Percentiles rank a stretch among this genome's conserved stretches.
Conservation (phyloP, 2,329 filamentous ascomycete species). For the Epichloe uncinata region DNA sequence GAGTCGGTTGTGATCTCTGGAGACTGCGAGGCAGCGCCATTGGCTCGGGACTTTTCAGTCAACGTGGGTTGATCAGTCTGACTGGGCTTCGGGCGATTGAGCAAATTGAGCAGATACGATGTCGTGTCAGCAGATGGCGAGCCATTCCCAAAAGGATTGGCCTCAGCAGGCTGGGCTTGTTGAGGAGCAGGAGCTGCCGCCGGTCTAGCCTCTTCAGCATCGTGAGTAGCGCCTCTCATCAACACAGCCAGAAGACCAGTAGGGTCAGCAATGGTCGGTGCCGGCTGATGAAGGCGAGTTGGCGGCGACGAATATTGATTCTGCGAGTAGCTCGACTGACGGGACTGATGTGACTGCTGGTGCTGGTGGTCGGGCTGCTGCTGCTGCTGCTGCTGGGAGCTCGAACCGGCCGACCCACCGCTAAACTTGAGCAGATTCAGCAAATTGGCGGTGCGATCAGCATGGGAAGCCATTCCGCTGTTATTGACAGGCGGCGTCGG, state of each 20-base stretch:
- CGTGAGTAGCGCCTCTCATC: constrained; percentile 40
- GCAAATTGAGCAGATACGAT: constrained; percentile 71
- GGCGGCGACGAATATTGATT: constrained; percentile 15
- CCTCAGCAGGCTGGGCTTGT: constrained; percentile 15
- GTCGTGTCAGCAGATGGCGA: constrained; percentile 58
- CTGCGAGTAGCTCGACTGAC: constrained; percentile 10
- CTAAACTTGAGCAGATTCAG: constrained; percentile 51
- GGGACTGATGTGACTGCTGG: constrained; percentile 9
- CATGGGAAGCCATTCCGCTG: constrained; percentile 23
- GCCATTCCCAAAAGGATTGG: constrained; percentile 30
- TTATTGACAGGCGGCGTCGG: constrained; percentile 33
- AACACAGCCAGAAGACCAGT: constrained; percentile 45
- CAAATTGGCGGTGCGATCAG: constrained; percentile 40
- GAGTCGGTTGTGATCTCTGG: constrained; percentile 17
- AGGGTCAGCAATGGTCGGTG: constrained; percentile 42
- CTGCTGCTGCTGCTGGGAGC: constrained; percentile 17
- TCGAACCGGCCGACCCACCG: constrained; percentile 19
- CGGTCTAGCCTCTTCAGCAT: constrained; percentile 28
- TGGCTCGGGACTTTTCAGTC: constrained; percentile 29
- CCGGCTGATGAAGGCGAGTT: constrained; percentile 40
- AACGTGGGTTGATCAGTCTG: constrained; percentile 37
- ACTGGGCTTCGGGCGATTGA: constrained; percentile 63
- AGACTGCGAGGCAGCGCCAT: constrained; percentile 33
- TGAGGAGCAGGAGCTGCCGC: constrained; percentile 10
- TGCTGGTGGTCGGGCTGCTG: constrained; percentile 17